phyloP scores from a whole-genome alignment of 2,329 filamentous ascomycete genomes.

The Colletotrichum sp. region DNA sequence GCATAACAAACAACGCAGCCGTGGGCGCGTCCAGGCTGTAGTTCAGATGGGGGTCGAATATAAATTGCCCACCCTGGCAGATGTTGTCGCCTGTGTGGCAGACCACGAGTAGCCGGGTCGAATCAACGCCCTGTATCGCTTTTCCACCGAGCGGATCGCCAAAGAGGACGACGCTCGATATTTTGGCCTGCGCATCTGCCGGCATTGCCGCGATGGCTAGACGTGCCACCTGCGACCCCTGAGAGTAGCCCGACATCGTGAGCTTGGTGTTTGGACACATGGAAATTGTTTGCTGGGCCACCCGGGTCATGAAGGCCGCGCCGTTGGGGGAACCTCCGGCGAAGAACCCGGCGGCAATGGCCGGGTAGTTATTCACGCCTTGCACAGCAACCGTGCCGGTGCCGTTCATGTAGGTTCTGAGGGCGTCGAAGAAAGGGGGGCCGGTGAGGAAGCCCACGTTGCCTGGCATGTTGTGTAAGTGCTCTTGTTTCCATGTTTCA shows the following conservation, averaged over 20 bases:
- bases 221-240: conserved; percentile 31
- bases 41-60: conserved; percentile 16
- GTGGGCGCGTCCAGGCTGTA: conserved; percentile 22
- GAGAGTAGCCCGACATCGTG: conserved; percentile 32
- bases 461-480: conserved; percentile 13
- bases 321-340: conserved; percentile 10
- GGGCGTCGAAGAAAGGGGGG: conserved; percentile 29
- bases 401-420: conserved; percentile 24
- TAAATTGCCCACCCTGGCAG: conserved; percentile 24
- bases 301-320: conserved; percentile 35
- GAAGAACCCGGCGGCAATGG: neutral
- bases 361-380: conserved; percentile 28
- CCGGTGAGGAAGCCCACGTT: conserved; percentile 33
- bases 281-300: conserved; percentile 30
- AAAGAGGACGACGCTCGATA: conserved; percentile 34
- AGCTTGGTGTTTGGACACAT: conserved; percentile 28
- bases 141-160: conserved; percentile 29
- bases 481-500: neutral
- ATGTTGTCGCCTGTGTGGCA: conserved; percentile 33
- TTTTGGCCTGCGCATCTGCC: conserved; percentile 15
- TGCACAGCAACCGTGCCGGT: conserved; percentile 26
- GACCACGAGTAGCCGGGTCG: conserved; percentile 24
- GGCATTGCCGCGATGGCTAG: conserved; percentile 28
- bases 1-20: conserved; percentile 24
- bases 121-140: conserved; percentile 25